Percentiles rank a stretch among this genome's conserved stretches.
These are phyloP conservation scores for Candida frijolesensis DNA, from an alignment of 1,139 yeast genomes.

Conservation along the genomic window DNA sequence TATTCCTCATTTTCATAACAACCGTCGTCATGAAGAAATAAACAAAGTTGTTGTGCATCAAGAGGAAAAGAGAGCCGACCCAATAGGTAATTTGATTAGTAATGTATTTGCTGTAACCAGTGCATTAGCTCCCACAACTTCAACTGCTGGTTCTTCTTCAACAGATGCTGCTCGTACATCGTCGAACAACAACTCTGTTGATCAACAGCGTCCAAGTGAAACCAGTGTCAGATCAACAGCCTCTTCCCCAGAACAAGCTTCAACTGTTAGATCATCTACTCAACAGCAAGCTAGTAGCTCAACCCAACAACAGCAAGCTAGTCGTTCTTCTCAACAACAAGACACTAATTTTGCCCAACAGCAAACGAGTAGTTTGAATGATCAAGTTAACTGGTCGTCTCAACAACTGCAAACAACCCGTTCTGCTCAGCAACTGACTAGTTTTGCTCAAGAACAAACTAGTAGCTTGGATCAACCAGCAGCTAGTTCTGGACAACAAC, in stretches of 20 bases:
- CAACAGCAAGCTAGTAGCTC: background rate
- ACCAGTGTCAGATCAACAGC: background rate
- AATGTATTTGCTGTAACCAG: background rate
- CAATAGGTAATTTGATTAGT: background rate
- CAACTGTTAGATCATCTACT: background rate
- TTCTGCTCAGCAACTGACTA: background rate
- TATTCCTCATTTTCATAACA: constrained; percentile 2
- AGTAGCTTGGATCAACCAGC: background rate
- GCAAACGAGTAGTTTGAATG: too few relatives aligned
- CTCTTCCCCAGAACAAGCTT: background rate
- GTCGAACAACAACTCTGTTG: background rate
- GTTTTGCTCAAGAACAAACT: background rate
- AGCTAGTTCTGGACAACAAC: background rate
- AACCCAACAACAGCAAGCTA: background rate
- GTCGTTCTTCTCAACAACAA: background rate
- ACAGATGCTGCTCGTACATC: background rate
- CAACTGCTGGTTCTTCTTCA: background rate
- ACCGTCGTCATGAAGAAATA: background rate
- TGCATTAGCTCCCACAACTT: background rate
- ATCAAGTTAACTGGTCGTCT: background rate
- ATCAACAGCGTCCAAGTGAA: background rate
- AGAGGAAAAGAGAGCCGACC: constrained; percentile 2
- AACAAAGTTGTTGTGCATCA: background rate
- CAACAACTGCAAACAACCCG: background rate
- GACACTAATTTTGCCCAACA: background rate